Evolutionary conservation across 805 yeast species (phyloP).

Genomic region (Candida maltosa): DNA sequence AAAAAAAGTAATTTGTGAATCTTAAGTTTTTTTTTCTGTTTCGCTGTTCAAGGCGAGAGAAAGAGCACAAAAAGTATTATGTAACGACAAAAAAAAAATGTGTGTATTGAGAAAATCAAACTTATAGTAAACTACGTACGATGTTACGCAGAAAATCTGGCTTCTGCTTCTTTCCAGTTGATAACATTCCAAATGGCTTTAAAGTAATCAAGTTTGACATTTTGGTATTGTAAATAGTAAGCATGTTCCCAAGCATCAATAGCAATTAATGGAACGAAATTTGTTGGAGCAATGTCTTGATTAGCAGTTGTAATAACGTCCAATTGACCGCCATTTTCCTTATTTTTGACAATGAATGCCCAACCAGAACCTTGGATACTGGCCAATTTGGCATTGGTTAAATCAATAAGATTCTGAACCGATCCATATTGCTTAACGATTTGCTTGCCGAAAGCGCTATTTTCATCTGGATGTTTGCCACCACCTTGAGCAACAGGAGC

Average conservation of each 20-base stretch:
- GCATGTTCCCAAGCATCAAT: conserved; percentile 58
- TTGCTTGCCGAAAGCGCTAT: conserved; percentile 36
- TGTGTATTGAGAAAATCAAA: too few relatives aligned
- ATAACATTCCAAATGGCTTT: conserved; percentile 50
- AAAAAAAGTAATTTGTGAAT: background rate
- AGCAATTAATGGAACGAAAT: conserved; percentile 42
- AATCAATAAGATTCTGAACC: conserved; percentile 37
- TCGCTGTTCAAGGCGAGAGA: too few relatives aligned
- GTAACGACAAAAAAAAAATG: too few relatives aligned
- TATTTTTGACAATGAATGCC: conserved; percentile 49
- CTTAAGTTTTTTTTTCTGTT: background rate
- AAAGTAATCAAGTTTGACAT: conserved; percentile 48
- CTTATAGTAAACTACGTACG: too few relatives aligned
- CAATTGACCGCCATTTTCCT: conserved; percentile 38
- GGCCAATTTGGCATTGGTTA: conserved; percentile 42
- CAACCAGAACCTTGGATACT: conserved; percentile 54
- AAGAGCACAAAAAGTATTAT: too few relatives aligned
- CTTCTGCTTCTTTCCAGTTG: conserved; percentile 50
- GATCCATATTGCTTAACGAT: conserved; percentile 44
- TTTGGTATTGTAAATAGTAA: conserved; percentile 51
- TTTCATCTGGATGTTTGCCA: conserved; percentile 56
- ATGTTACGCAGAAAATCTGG: conserved; percentile 29
- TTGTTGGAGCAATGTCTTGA: conserved; percentile 44
- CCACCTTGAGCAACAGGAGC: conserved; percentile 45
- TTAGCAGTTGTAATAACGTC: conserved; percentile 45